Conservation (phyloP, 2,329 filamentous ascomycete genomes). For the Lecanicillium sp. region DNA sequence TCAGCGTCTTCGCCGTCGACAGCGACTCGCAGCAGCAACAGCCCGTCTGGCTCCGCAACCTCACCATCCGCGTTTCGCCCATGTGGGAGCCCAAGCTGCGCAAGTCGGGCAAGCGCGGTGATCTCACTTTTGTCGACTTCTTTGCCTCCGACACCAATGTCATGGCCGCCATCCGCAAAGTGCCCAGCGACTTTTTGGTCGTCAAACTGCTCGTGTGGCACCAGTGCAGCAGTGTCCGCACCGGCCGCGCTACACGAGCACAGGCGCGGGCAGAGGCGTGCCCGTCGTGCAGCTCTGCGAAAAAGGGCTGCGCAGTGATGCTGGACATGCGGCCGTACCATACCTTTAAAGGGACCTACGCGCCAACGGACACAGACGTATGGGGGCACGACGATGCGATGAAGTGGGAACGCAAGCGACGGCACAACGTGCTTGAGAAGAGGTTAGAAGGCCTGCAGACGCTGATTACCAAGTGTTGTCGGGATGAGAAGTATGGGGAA, state of each 20-base stretch:
- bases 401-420: slow-evolving; percentile 11
- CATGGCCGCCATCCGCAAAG: slow-evolving; percentile 19
- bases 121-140: slow-evolving; percentile 29
- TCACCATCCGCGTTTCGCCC: slow-evolving; percentile 34
- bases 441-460: background rate
- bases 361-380: slow-evolving; percentile 6
- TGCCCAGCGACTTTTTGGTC: slow-evolving; percentile 28
- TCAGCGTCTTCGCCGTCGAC: slow-evolving; percentile 25
- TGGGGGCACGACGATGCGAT: slow-evolving; percentile 15
- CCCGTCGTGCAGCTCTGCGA: background rate
- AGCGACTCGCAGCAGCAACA: slow-evolving; percentile 10
- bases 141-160: slow-evolving; percentile 22
- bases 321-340: slow-evolving; percentile 12
- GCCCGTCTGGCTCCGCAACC: slow-evolving; percentile 24
- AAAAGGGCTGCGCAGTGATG: slow-evolving; percentile 3
- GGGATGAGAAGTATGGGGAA: background rate
- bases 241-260: background rate
- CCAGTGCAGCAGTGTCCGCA: background rate
- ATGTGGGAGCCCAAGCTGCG: slow-evolving; percentile 5
- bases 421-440: slow-evolving; percentile 8
- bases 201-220: slow-evolving; percentile 23
- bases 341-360: background rate
- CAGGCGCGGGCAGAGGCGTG: slow-evolving; percentile 4
- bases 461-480: background rate
- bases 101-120: background rate